These are phyloP conservation scores for Xanthoceras sorbifolium DNA, from an alignment of 345 rosid genomes.

Conservation along the genomic window DNA sequence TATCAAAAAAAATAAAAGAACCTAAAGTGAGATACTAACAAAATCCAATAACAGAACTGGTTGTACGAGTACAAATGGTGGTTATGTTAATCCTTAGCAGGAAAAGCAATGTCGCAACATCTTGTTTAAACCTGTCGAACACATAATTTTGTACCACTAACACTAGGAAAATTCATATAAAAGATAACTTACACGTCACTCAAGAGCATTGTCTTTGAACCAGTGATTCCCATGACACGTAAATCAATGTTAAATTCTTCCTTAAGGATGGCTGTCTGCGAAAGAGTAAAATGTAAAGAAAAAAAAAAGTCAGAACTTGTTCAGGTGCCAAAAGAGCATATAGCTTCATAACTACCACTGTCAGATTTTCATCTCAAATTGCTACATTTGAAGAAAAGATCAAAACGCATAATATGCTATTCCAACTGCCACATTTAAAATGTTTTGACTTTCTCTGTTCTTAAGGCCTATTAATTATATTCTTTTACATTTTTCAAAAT, in stretches of 20 bases:
- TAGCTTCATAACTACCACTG: not conserved
- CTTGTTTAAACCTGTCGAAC: not conserved
- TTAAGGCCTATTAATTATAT: not conserved
- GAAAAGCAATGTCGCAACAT: not conserved
- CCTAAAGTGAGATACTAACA: not conserved
- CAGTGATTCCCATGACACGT: slow-evolving; percentile 94
- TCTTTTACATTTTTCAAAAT: not conserved
- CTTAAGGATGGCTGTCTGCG: slow-evolving; percentile 89
- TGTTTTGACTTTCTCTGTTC: not conserved
- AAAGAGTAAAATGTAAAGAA: slow-evolving; percentile 8
- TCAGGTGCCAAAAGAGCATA: slow-evolving; percentile 9
- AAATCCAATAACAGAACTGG: not conserved
- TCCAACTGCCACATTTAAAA: not conserved
- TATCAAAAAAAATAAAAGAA: no score
- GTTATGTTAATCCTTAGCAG: not conserved
- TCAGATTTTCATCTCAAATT: not conserved
- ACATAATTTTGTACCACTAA: not conserved
- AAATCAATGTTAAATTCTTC: slow-evolving; percentile 95
- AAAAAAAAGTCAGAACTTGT: slow-evolving; percentile 4
- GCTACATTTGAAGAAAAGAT: not conserved
- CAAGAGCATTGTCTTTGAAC: slow-evolving; percentile 77
- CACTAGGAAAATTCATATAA: not conserved
- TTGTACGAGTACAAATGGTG: not conserved
- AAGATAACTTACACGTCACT: slow-evolving; percentile 75
- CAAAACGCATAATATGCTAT: not conserved